phyloP scores from a whole-genome alignment of 768 basidiomycete genomes.

The Auricularia sp. region DNA sequence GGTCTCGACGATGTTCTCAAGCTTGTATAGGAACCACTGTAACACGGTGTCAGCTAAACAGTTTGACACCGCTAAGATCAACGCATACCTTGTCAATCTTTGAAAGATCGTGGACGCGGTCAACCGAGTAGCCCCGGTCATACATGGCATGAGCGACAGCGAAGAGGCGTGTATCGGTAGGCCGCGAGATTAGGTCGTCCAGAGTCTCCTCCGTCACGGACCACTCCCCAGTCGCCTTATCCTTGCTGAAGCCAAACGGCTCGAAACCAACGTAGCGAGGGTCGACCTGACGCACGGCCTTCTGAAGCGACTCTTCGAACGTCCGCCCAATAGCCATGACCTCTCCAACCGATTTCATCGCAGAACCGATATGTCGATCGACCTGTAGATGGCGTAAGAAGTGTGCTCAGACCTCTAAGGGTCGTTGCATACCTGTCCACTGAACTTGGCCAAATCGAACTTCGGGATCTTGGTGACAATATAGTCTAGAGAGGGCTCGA shows the following conservation, averaged over 20 bases:
- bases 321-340: constrained; percentile 99
- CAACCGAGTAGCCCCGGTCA: constrained; percentile 82
- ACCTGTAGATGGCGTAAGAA: constrained; percentile 47
- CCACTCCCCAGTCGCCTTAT: neutral
- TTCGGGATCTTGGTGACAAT: constrained; percentile 99
- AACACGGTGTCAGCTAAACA: neutral
- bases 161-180: constrained; percentile 94
- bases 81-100: constrained; percentile 87
- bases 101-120: constrained; percentile 83
- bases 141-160: constrained; percentile 98
- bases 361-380: constrained; percentile 86
- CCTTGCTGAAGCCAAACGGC: constrained; percentile 25
- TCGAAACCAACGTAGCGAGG: constrained; percentile 96
- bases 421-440: constrained; percentile 18
- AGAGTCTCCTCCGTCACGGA: constrained; percentile 45
- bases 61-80: neutral
- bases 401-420: too few species aligned
- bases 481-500: constrained; percentile 97
- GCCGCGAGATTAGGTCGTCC: constrained; percentile 65
- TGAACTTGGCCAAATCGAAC: constrained; percentile 99
- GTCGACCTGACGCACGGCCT: constrained; percentile 96
- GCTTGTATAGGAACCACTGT: constrained; percentile 97
- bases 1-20: constrained; percentile 95
- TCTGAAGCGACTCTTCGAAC: constrained; percentile 96
- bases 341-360: constrained; percentile 99